These are phyloP conservation scores for Gyromitra esculenta DNA, from an alignment of 2,329 filamentous ascomycete species.

Conservation along the genomic window DNA sequence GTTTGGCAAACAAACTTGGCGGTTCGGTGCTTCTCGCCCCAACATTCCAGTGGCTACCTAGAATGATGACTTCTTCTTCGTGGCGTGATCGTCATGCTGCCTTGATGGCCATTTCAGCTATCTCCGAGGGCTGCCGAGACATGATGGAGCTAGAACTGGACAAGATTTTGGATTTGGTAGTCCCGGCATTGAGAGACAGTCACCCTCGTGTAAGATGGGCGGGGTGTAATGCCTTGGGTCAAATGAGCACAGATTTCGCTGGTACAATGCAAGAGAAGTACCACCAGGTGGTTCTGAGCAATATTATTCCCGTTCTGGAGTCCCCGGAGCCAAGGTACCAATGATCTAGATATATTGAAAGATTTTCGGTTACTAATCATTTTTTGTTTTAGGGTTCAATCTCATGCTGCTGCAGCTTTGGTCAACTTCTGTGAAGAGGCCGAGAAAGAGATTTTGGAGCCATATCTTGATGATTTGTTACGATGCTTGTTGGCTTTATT, in stretches of 20 bases:
- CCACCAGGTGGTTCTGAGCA: slow-evolving; percentile 84
- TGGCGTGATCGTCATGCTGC: slow-evolving; percentile 97
- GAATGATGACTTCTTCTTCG: slow-evolving; percentile 94
- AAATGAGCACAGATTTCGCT: slow-evolving; percentile 99
- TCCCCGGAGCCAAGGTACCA: slow-evolving; percentile 75
- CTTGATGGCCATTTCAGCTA: slow-evolving; percentile 98
- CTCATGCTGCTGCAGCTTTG: slow-evolving; percentile 94
- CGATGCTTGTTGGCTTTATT: slow-evolving; percentile 86
- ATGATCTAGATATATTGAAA: neutral
- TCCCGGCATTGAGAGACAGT: slow-evolving; percentile 86
- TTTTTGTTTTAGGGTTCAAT: slow-evolving; percentile 76
- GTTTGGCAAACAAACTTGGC: slow-evolving; percentile 94
- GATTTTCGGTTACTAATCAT: slow-evolving; percentile 22
- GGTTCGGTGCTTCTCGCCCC: slow-evolving; percentile 91
- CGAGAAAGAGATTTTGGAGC: slow-evolving; percentile 88
- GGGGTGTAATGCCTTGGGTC: slow-evolving; percentile 96
- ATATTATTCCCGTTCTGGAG: slow-evolving; percentile 90
- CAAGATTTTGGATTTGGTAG: slow-evolving; percentile 92
- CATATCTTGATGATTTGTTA: slow-evolving; percentile 88
- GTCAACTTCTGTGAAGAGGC: slow-evolving; percentile 99
- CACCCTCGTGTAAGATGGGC: slow-evolving; percentile 97
- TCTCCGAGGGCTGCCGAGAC: slow-evolving; percentile 95
- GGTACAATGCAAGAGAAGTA: slow-evolving; percentile 98
- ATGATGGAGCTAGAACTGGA: slow-evolving; percentile 94
- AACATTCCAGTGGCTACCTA: slow-evolving; percentile 94